phyloP scores from a whole-genome alignment of 148 eudicot species.

The Nepenthes gracilis region DNA sequence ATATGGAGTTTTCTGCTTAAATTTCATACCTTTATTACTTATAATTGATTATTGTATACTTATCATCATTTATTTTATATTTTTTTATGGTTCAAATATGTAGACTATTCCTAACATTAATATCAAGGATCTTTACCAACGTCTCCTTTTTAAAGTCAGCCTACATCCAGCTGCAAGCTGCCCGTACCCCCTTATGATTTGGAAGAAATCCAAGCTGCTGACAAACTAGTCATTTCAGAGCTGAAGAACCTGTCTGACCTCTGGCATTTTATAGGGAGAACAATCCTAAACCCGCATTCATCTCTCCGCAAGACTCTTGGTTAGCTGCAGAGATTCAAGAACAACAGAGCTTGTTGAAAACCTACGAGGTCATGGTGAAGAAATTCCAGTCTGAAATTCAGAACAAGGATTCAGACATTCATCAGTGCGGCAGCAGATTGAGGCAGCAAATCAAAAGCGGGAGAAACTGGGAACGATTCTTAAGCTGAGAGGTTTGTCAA shows the following conservation, averaged over 20 bases:
- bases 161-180: conserved; percentile 85
- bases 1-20: too few relatives aligned
- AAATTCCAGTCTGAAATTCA: conserved; percentile 92
- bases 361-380: conserved; percentile 95
- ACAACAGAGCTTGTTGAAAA: conserved; percentile 87
- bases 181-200: conserved; percentile 97
- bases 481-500: conserved; percentile 80
- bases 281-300: conserved; percentile 65
- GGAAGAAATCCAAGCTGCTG: conserved; percentile 91
- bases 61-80: too few relatives aligned
- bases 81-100: too few relatives aligned
- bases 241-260: conserved; percentile 84
- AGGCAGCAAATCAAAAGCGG: conserved; percentile 72
- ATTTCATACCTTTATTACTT: too few relatives aligned
- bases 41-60: too few relatives aligned
- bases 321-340: conserved; percentile 98
- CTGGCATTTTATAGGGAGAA: conserved; percentile 89
- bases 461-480: conserved; percentile 84
- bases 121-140: conserved; percentile 60
- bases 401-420: conserved; percentile 83
- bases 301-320: conserved; percentile 86
- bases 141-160: conserved; percentile 83
- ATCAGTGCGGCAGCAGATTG: conserved; percentile 77
- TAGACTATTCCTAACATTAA: conserved; percentile 3
- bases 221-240: conserved; percentile 83